phyloP scores from a whole-genome alignment of 1,284 basidiomycete genomes.

The Tremellales sp. region DNA sequence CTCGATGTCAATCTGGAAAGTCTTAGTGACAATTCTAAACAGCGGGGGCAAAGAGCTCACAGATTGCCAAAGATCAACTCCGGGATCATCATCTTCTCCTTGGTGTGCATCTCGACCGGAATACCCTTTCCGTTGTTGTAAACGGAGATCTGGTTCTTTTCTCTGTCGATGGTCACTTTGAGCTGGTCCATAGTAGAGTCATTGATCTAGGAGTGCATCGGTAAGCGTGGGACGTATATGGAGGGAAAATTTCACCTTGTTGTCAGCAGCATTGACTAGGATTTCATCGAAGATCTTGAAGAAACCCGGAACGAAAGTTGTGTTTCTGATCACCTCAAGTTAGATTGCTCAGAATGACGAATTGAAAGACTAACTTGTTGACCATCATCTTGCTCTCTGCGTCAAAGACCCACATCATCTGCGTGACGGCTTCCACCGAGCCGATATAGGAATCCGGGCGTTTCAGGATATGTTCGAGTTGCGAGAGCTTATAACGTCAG shows the following conservation, averaged over 20 bases:
- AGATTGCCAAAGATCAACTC: constrained; percentile 97
- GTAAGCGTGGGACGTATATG: not conserved
- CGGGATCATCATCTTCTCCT: constrained; percentile 92
- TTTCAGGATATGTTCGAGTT: constrained; percentile 93
- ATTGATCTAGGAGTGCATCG: constrained; percentile 62
- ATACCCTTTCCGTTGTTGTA: constrained; percentile 97
- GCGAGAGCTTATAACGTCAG: constrained; percentile 65
- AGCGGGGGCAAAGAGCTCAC: constrained; percentile 22
- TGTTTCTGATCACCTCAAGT: constrained; percentile 53
- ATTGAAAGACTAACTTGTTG: constrained; percentile 50
- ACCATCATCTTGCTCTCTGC: constrained; percentile 73
- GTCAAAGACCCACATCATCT: constrained; percentile 89
- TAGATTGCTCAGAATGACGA: not conserved
- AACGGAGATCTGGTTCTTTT: constrained; percentile 82
- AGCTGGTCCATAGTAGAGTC: constrained; percentile 82
- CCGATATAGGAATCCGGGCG: constrained; percentile 99
- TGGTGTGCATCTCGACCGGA: constrained; percentile 91
- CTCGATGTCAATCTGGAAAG: constrained; percentile 70
- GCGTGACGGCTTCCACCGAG: constrained; percentile 78
- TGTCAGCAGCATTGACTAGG: constrained; percentile 97
- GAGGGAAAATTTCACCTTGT: constrained; percentile 65
- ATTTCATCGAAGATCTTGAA: constrained; percentile 99
- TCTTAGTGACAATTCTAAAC: constrained; percentile 11
- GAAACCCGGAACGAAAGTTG: constrained; percentile 94
- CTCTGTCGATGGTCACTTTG: constrained; percentile 81